A percentile compares a stretch with the other conserved stretches of the same genome.
phyloP scores from a whole-genome alignment of 2,329 filamentous ascomycete genomes.

The Intubia oerlemansii region DNA sequence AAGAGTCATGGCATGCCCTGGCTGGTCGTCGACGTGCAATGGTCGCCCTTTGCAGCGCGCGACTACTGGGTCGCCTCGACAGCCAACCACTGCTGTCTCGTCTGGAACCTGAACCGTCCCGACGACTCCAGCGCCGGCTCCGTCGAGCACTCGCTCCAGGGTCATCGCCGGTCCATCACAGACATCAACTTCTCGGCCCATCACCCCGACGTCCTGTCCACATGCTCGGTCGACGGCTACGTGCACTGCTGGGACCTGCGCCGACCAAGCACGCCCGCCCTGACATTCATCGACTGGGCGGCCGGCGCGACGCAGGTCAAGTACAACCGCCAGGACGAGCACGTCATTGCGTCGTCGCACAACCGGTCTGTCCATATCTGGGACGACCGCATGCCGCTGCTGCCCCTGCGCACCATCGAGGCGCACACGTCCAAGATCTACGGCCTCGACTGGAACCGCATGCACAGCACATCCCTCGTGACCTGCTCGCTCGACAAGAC shows the following conservation, averaged over 20 bases:
- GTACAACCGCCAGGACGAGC: slow-evolving; percentile 73
- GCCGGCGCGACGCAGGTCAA: slow-evolving; percentile 90
- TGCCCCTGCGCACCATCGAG: slow-evolving; percentile 63
- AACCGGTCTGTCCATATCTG: slow-evolving; percentile 75
- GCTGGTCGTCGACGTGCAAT: slow-evolving; percentile 90
- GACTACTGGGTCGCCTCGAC: slow-evolving; percentile 91
- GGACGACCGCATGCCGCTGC: slow-evolving; percentile 64
- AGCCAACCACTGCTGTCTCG: slow-evolving; percentile 80
- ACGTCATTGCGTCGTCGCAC: slow-evolving; percentile 77
- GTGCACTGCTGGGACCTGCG: slow-evolving; percentile 86
- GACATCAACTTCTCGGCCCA: slow-evolving; percentile 94
- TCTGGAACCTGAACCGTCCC: slow-evolving; percentile 74
- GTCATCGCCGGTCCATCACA: slow-evolving; percentile 68
- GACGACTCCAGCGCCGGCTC: slow-evolving; percentile 48
- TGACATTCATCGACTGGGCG: slow-evolving; percentile 82
- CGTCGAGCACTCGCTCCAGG: slow-evolving; percentile 75
- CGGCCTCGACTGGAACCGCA: slow-evolving; percentile 83
- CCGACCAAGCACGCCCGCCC: slow-evolving; percentile 46
- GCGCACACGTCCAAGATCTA: slow-evolving; percentile 90
- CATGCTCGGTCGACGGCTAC: slow-evolving; percentile 81
- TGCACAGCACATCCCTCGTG: slow-evolving; percentile 46
- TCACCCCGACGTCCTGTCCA: slow-evolving; percentile 72
- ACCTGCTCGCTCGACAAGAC: slow-evolving; percentile 84
- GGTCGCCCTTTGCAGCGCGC: slow-evolving; percentile 77
- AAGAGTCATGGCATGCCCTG: slow-evolving; percentile 70